These are phyloP conservation scores for Microsporum canis DNA, from an alignment of 2,329 filamentous ascomycete species.

Conservation along the genomic window DNA sequence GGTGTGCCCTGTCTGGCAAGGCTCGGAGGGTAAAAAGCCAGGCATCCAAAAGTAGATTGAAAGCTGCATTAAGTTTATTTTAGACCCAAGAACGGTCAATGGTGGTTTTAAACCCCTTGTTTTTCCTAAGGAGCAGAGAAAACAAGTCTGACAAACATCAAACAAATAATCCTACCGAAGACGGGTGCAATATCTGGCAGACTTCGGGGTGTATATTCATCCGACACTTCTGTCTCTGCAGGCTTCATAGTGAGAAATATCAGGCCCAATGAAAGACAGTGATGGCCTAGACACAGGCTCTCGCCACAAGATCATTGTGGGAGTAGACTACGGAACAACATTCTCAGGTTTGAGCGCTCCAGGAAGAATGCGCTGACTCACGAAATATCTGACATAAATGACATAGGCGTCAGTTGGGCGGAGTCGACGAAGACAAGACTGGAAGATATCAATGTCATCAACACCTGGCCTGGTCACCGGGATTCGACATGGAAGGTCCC, in stretches of 20 bases:
- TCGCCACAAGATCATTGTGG: constrained; percentile 14
- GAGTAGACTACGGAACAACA: constrained; percentile 18
- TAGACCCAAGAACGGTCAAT: neutral
- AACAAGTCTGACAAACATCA: neutral
- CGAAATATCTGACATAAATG: neutral
- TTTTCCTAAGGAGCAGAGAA: neutral
- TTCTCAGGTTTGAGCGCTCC: constrained; percentile 9
- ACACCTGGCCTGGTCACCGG: constrained; percentile 18
- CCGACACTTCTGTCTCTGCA: neutral
- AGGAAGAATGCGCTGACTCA: neutral
- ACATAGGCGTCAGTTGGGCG: constrained; percentile 14
- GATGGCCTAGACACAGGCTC: neutral
- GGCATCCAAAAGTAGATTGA: neutral
- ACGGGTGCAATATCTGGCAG: neutral
- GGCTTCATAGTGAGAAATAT: neutral
- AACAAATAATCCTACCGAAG: neutral
- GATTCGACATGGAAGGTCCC: constrained; percentile 18
- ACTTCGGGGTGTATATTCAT: neutral
- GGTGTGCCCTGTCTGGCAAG: neutral
- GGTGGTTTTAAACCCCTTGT: neutral
- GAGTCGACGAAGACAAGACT: constrained; percentile 12
- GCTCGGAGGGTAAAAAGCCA: neutral
- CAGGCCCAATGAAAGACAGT: neutral
- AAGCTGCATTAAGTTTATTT: neutral
- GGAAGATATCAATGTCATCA: constrained; percentile 17